These are phyloP conservation scores for Clitocybe nebularis DNA, from an alignment of 1,284 basidiomycete genomes.

Conservation along the genomic window DNA sequence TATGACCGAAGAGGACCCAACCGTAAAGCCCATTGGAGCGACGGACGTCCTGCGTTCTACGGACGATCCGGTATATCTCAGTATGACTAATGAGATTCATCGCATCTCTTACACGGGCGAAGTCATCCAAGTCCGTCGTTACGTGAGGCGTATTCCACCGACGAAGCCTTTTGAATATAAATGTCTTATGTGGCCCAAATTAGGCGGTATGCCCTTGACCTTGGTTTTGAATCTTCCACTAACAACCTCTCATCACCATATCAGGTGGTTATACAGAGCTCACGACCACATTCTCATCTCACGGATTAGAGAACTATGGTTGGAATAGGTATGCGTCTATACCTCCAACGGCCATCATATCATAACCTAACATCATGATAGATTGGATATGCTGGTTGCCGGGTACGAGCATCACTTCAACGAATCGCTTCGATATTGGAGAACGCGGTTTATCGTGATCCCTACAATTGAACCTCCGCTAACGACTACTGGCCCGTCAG, in stretches of 20 bases:
- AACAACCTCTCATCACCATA: not conserved
- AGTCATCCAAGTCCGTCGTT: slow-evolving; percentile 84
- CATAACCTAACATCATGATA: slow-evolving; percentile 23
- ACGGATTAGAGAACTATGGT: slow-evolving; percentile 75
- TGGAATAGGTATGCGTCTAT: slow-evolving; percentile 79
- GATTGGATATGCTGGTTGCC: slow-evolving; percentile 79
- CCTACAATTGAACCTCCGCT: slow-evolving; percentile 72
- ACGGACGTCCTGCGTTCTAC: slow-evolving; percentile 67
- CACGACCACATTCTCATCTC: slow-evolving; percentile 72
- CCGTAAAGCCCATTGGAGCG: slow-evolving; percentile 61
- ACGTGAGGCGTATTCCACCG: slow-evolving; percentile 72
- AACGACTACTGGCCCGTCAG: slow-evolving; percentile 51
- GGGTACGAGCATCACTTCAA: slow-evolving; percentile 83
- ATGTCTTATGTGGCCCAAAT: slow-evolving; percentile 91
- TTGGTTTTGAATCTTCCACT: not conserved
- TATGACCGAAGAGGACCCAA: slow-evolving; percentile 49
- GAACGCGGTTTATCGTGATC: slow-evolving; percentile 92
- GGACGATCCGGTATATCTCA: slow-evolving; percentile 82
- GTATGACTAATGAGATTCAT: slow-evolving; percentile 95
- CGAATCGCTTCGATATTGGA: slow-evolving; percentile 86
- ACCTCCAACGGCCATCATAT: not conserved
- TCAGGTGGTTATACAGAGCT: slow-evolving; percentile 80
- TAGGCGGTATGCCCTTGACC: slow-evolving; percentile 45
- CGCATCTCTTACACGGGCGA: slow-evolving; percentile 86
- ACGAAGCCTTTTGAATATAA: slow-evolving; percentile 72